Conservation (phyloP, 345 rosid genomes). For the Populus tremula region DNA sequence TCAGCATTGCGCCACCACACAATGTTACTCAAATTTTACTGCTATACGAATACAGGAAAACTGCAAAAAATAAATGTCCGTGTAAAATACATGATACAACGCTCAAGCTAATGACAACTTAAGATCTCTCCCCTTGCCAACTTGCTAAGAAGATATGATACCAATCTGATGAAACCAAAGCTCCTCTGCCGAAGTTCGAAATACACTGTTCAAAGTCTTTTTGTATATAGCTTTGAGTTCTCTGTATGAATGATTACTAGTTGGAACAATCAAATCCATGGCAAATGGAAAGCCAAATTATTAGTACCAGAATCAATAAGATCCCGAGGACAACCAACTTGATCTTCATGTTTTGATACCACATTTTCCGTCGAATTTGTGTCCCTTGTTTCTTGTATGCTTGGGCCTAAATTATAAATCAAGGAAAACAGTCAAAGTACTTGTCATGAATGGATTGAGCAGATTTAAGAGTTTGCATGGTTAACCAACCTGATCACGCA, state of each 20-base stretch:
- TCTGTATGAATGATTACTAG: conserved; percentile 14
- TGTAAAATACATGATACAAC: conserved; percentile 8
- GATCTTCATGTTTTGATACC: conserved; percentile 98
- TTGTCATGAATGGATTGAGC: neutral
- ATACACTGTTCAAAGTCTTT: neutral
- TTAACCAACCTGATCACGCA: conserved; percentile 64
- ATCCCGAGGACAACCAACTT: conserved; percentile 82
- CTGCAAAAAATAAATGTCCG: neutral
- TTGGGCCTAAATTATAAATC: conserved; percentile 54
- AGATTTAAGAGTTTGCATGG: neutral
- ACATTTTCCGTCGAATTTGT: conserved; percentile 73
- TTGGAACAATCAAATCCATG: conserved; percentile 82
- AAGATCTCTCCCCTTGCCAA: neutral
- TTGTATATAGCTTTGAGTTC: neutral
- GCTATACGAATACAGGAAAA: neutral
- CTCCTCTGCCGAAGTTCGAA: neutral
- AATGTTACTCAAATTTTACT: neutral
- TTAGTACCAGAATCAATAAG: conserved; percentile 61
- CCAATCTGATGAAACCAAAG: neutral
- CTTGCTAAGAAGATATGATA: neutral
- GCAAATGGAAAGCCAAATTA: conserved; percentile 85
- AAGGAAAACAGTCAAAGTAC: neutral
- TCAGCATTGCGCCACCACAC: too few species aligned
- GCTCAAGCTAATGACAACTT: neutral
- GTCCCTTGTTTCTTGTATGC: conserved; percentile 64